These are phyloP conservation scores for Colletotrichum sp. DNA, from an alignment of 2,329 filamentous ascomycete species.

Conservation along the genomic window DNA sequence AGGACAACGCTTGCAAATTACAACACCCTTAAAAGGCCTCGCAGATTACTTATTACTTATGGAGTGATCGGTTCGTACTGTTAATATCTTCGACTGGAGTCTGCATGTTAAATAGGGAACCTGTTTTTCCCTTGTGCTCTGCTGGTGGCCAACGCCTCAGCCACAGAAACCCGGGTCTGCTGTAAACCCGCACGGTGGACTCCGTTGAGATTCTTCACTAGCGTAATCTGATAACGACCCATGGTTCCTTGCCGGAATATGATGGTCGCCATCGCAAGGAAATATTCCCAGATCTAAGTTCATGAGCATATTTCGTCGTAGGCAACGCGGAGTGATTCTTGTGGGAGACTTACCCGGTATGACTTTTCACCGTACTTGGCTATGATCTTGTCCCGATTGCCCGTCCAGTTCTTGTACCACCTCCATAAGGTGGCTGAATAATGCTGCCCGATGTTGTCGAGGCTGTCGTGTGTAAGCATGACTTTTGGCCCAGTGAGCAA, in stretches of 20 bases:
- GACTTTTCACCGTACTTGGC: slow-evolving; percentile 80
- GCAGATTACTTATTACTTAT: background rate
- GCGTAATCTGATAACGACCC: slow-evolving; percentile 79
- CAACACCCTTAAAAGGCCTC: background rate
- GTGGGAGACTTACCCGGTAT: slow-evolving; percentile 66
- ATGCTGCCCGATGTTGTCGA: slow-evolving; percentile 87
- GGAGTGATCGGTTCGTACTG: background rate
- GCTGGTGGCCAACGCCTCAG: background rate
- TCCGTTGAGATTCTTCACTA: slow-evolving; percentile 85
- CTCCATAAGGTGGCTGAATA: slow-evolving; percentile 89
- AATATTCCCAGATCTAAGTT: slow-evolving; percentile 80
- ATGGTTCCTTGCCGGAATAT: slow-evolving; percentile 77
- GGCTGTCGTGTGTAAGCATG: slow-evolving; percentile 39
- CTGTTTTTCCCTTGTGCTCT: background rate
- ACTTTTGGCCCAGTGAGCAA: background rate
- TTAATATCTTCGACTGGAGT: background rate
- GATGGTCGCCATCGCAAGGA: slow-evolving; percentile 80
- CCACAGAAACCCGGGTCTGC: background rate
- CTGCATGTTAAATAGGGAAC: background rate
- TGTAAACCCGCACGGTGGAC: slow-evolving; percentile 61
- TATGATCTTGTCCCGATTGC: slow-evolving; percentile 82
- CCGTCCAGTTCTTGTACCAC: slow-evolving; percentile 94
- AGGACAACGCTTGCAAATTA: background rate
- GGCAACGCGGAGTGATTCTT: slow-evolving; percentile 53
- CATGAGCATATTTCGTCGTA: slow-evolving; percentile 55